Base-by-base conservation (phyloP, 169 alveolate genomes). In the Eimeria falciformis region DNA sequence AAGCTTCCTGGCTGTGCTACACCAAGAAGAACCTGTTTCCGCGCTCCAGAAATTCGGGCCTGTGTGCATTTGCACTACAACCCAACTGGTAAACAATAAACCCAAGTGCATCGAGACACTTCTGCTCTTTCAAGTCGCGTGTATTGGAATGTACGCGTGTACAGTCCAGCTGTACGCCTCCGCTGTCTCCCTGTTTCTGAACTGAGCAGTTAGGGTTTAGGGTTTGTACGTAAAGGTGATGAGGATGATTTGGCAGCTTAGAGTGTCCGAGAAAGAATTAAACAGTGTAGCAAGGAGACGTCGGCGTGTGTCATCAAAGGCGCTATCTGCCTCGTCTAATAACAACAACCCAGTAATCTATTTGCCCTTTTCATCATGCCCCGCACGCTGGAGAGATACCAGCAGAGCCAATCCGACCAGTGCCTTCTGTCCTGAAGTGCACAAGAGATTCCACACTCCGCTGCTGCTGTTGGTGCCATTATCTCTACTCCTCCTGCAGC, bases 381-480 rank as follows among this genome's bases (percentile, higher is more conserved):
- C 12, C 50, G 56, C 88, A 17, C 68, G 43, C 33, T 78, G 88
- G 55, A 25, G 73, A 0, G 88, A 68, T 18, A 78, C 73, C 18
- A 78, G 88, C 3, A 78, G 71, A 23, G 88, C 88, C n/a, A 78
- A 37, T 2, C 73, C 56, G 14, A 78, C 88, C 29, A 78, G 88
- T 25, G 88, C 55, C 50, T 78, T 78, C 88, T 78, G 88, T 4
- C 88, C 88, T 78, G 50, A 55, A 17, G n/a, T 9, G n/a, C 7
- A 18, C 62, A 50, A 11, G 62, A 7, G n/a, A 50, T 11, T 50
- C 62, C n/a, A 14, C n/a, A n/a, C n/a, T n/a, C n/a, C n/a, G n/a
- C n/a, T n/a, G n/a, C 62, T 0, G 11, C 18, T 50, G 62, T 21
- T 17, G 18, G 14, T 4, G 14, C 18, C 11, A 4, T 0, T 66